Conservation (phyloP, 805 yeast genomes). For the Ogataea sp. region DNA sequence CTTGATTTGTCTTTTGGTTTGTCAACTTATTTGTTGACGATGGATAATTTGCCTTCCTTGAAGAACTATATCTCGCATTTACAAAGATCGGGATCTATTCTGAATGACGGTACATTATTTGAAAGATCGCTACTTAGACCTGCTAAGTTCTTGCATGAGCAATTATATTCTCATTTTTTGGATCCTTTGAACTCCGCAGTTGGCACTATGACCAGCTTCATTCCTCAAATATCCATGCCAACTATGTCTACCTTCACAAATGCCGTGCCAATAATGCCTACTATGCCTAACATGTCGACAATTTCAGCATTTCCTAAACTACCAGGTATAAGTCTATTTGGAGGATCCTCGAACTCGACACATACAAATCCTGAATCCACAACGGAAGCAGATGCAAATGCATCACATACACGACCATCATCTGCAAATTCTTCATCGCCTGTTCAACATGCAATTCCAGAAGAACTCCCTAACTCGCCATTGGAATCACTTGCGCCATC, state of each 20-base stretch:
- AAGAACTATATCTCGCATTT: slow-evolving; percentile 11
- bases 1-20: slow-evolving; percentile 18
- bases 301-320: slow-evolving; percentile 4
- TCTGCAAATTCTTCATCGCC: neutral
- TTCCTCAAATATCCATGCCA: slow-evolving; percentile 5
- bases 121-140: slow-evolving; percentile 23
- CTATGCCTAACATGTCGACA: neutral
- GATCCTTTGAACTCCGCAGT: slow-evolving; percentile 21
- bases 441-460: too few relatives aligned
- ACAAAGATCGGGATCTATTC: slow-evolving; percentile 10
- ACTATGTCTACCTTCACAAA: neutral
- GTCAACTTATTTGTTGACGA: slow-evolving; percentile 16
- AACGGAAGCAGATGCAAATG: too few relatives aligned
- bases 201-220: slow-evolving; percentile 16
- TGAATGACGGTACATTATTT: slow-evolving; percentile 14
- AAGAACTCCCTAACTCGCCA: too few relatives aligned
- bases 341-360: too few relatives aligned
- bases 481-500: neutral
- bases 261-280: neutral
- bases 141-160: slow-evolving; percentile 19
- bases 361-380: too few relatives aligned
- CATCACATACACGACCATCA: neutral
- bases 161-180: slow-evolving; percentile 18
- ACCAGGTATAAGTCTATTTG: neutral
- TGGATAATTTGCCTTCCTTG: slow-evolving; percentile 19